Evolutionary conservation across 306 rosid genomes (phyloP).

Genomic region (Rubus parviflorus): DNA sequence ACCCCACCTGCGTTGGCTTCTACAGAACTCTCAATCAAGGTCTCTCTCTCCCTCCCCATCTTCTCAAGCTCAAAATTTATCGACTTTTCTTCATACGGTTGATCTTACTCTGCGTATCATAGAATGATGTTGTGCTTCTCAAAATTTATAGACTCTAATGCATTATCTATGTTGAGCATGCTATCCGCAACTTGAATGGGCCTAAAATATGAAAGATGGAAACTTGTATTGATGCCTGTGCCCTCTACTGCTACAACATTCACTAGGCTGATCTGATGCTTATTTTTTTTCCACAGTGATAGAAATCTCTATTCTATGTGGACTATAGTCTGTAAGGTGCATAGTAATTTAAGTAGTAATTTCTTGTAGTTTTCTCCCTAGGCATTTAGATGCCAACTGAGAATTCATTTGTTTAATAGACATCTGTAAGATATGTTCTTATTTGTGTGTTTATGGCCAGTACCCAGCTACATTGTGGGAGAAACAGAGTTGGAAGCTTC

Average conservation of each 20-base stretch:
- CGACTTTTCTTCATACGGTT: neutral
- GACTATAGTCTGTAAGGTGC: neutral
- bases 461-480: constrained; percentile 70
- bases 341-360: neutral
- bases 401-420: neutral
- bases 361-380: neutral
- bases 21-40: constrained; percentile 63
- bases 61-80: neutral
- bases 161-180: neutral
- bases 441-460: constrained; percentile 45
- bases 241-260: neutral
- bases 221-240: neutral
- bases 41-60: constrained; percentile 12
- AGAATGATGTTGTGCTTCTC: neutral
- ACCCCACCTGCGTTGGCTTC: constrained; percentile 70
- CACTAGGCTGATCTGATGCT: neutral
- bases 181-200: neutral
- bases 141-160: neutral
- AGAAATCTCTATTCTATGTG: neutral
- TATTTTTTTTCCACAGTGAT: neutral
- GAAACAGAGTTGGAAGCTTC: constrained; percentile 79
- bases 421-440: constrained; percentile 21
- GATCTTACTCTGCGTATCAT: neutral
- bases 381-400: neutral
- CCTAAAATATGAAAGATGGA: neutral